A percentile compares a stretch with the other conserved stretches of the same genome.
Conservation (phyloP, 1,139 yeast species). For the Zygotorulaspora mrakii region DNA sequence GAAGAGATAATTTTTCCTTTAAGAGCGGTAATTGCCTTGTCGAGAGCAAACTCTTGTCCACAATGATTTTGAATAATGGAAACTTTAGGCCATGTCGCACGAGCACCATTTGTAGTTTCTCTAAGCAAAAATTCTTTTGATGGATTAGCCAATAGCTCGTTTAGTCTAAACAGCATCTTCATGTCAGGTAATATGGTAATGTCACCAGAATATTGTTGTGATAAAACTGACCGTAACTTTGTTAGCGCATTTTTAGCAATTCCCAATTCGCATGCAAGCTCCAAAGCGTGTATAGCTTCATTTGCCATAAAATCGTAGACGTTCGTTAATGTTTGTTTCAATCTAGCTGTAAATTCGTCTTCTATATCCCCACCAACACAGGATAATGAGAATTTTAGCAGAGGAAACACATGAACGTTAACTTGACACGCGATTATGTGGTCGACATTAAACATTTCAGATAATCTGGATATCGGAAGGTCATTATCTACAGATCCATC, state of each 20-base stretch:
- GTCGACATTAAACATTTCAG: slow-evolving; percentile 95
- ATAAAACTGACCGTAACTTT: slow-evolving; percentile 66
- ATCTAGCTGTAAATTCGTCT: slow-evolving; percentile 52
- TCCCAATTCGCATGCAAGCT: slow-evolving; percentile 70
- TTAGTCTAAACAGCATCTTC: slow-evolving; percentile 51
- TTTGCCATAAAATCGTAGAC: slow-evolving; percentile 58
- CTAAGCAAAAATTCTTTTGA: slow-evolving; percentile 67
- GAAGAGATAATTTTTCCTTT: slow-evolving; percentile 60
- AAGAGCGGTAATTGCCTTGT: slow-evolving; percentile 64
- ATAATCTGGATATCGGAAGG: slow-evolving; percentile 79
- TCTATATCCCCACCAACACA: slow-evolving; percentile 70
- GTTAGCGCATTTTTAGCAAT: slow-evolving; percentile 68
- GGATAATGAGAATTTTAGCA: slow-evolving; percentile 61
- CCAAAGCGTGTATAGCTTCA: slow-evolving; percentile 75
- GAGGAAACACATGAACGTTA: slow-evolving; percentile 92
- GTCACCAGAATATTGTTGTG: slow-evolving; percentile 90
- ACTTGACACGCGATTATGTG: slow-evolving; percentile 97
- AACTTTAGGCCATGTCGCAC: slow-evolving; percentile 90
- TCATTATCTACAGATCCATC: slow-evolving; percentile 97
- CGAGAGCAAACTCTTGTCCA: slow-evolving; percentile 82
- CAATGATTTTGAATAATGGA: slow-evolving; percentile 84
- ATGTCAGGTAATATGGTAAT: slow-evolving; percentile 85
- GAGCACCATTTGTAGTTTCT: slow-evolving; percentile 76
- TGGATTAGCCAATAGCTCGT: slow-evolving; percentile 72
- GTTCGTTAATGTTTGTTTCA: slow-evolving; percentile 53